Conservation (phyloP, 192 early-diverging fungal species). For the Neocallimastix lanati region DNA sequence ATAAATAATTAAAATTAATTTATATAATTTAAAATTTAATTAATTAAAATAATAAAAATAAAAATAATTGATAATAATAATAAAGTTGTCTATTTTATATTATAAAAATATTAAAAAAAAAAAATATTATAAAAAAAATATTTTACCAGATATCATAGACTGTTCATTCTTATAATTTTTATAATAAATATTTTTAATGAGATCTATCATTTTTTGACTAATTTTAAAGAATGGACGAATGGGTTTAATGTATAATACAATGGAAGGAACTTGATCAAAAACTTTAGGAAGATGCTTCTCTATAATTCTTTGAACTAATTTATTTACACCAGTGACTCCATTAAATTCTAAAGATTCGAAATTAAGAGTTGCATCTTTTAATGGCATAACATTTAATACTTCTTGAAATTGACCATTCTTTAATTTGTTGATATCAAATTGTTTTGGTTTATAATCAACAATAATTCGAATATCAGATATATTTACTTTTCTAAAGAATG, state of each 20-base stretch:
- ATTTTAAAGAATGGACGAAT: not conserved
- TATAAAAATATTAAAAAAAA: no score
- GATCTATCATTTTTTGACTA: not conserved
- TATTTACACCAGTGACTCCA: not conserved
- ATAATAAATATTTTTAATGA: not conserved
- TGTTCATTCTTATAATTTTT: not conserved
- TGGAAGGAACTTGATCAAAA: not conserved
- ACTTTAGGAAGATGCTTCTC: not conserved
- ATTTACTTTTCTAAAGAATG: not conserved
- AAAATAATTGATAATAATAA: no score
- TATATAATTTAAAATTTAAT: no score
- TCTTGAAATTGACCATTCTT: not conserved
- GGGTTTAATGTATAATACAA: not conserved
- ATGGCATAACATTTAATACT: not conserved
- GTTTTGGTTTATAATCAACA: not conserved
- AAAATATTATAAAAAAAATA: no score
- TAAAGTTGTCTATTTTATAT: no score
- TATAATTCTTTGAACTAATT: not conserved
- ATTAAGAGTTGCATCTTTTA: not conserved
- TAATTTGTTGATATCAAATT: not conserved
- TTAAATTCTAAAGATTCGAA: not conserved
- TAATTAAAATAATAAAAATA: no score
- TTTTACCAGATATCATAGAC: not conserved
- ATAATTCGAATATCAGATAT: not conserved
- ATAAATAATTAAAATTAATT: no score